These are phyloP conservation scores for Colletotrichum noveboracense DNA, from an alignment of 2,329 filamentous ascomycete species.

Conservation along the genomic window DNA sequence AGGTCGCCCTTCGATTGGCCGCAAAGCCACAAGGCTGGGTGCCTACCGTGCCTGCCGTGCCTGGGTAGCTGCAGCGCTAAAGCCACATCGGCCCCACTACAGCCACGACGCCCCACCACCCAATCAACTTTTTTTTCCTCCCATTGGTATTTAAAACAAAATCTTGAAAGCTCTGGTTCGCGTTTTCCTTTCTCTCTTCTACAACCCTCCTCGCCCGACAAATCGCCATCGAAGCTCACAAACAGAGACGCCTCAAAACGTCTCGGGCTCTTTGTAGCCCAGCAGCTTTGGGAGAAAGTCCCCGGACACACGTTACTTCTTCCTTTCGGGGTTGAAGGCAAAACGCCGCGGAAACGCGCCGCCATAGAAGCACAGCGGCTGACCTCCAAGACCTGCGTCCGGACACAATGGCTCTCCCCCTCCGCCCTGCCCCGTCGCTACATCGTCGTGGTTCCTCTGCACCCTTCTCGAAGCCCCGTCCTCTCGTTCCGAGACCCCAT, in stretches of 20 bases:
- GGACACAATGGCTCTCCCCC: constrained; percentile 37
- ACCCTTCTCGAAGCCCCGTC: neutral
- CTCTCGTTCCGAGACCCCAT: constrained; percentile 51
- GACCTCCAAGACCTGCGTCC: constrained; percentile 69
- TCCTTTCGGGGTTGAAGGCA: constrained; percentile 32
- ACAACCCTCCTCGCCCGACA: constrained; percentile 92
- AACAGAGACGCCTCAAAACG: constrained; percentile 66
- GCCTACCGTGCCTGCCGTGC: neutral
- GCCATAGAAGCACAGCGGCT: constrained; percentile 99
- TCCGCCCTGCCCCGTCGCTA: constrained; percentile 49
- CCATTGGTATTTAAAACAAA: constrained; percentile 13
- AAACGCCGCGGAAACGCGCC: constrained; percentile 92
- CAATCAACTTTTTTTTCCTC: neutral
- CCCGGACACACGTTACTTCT: constrained; percentile 79
- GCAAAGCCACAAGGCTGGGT: constrained; percentile 18
- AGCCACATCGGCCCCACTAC: neutral
- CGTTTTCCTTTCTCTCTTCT: constrained; percentile 40
- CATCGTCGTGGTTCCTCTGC: constrained; percentile 39
- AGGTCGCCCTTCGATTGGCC: neutral
- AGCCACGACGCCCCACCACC: constrained; percentile 13
- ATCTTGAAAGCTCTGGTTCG: neutral
- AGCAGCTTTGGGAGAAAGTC: constrained; percentile 99
- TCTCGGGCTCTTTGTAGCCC: constrained; percentile 41
- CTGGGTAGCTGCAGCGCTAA: neutral
- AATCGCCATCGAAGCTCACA: constrained; percentile 99